Conservation (phyloP, 208 protist species). For the Perkinsela sp. region DNA sequence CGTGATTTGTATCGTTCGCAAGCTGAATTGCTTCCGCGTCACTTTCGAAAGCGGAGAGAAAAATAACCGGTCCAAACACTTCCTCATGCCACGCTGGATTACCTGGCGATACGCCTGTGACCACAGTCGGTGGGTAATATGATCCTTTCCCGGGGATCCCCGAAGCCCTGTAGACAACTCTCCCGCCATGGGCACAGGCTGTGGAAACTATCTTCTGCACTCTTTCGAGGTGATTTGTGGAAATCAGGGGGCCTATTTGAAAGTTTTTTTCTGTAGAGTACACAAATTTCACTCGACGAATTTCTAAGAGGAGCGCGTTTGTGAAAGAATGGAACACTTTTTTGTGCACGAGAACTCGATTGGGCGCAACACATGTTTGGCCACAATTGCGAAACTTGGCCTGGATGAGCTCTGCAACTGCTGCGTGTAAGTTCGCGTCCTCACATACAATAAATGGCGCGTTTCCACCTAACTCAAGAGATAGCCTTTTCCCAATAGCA, state of each 20-base stretch:
- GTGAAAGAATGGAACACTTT: slow-evolving; percentile 23
- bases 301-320: slow-evolving; percentile 11
- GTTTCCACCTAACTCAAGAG: slow-evolving; percentile 70
- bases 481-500: slow-evolving; percentile 36
- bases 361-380: slow-evolving; percentile 57
- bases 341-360: slow-evolving; percentile 36
- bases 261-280: slow-evolving; percentile 14
- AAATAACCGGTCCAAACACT: slow-evolving; percentile 62
- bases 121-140: slow-evolving; percentile 47
- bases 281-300: slow-evolving; percentile 18
- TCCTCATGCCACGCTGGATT: slow-evolving; percentile 33
- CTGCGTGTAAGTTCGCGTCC: slow-evolving; percentile 36
- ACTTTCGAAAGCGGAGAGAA: slow-evolving; percentile 21
- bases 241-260: slow-evolving; percentile 33
- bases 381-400: slow-evolving; percentile 49
- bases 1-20: slow-evolving; percentile 36
- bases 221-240: slow-evolving; percentile 8
- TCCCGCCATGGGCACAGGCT: slow-evolving; percentile 23
- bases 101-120: slow-evolving; percentile 21
- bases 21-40: slow-evolving; percentile 27
- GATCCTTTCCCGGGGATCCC: slow-evolving; percentile 10
- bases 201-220: slow-evolving; percentile 19
- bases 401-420: slow-evolving; percentile 19
- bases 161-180: slow-evolving; percentile 22
- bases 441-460: slow-evolving; percentile 57